Evolutionary conservation across 1,284 basidiomycete species (phyloP), one percentile per base, ranked within the genome.

Genomic region (Ustilago shanxiensis): DNA sequence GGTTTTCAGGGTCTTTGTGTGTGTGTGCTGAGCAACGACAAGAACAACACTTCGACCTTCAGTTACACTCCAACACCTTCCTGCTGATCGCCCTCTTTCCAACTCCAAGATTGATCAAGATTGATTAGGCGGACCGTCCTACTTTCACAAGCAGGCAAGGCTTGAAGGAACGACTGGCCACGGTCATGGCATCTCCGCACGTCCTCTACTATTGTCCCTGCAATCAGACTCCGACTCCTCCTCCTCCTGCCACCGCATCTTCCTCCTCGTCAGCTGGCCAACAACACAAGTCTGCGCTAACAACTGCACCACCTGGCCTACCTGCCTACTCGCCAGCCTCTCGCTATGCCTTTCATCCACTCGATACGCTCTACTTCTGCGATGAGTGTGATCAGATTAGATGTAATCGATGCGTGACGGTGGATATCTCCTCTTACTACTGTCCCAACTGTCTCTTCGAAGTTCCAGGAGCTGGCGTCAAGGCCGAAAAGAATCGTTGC

Each of bases 371-470:
- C 18, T 97, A 95, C 88, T 99, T 98, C 87, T 99, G 97, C 87
- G 95, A 98, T 87, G 96, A 98, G 89, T 99, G 97, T 87, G 95
- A 98, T 86, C 92, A 93, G 1, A 90, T 99, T 47, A 89, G 95
- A 61, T 99, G 97, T 85, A 93, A 95, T 83, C 90, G 92, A 77
- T 99, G 97, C 82, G 93, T 97, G 9, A 90, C 91, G 5, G 88
- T 94, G 58, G 97, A 99, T 89, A 92, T 98, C 84, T 93, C 94
- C 83, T 93, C 93, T 60, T 98, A 98, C 87, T 98, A 94, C 86
- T 99, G 97, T 84, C 97, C 97, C 24, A 95, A 96, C 86, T 99
- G 97, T 86, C 89, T 98, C n/a, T 99, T 99, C 86, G 97, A 99
- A 83, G 96, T 99, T 4, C 97, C 96, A 0, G 93, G 92, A 81